phyloP scores from a whole-genome alignment of 495 filamentous ascomycete species.

The Umbilicaria muhlenbergii region DNA sequence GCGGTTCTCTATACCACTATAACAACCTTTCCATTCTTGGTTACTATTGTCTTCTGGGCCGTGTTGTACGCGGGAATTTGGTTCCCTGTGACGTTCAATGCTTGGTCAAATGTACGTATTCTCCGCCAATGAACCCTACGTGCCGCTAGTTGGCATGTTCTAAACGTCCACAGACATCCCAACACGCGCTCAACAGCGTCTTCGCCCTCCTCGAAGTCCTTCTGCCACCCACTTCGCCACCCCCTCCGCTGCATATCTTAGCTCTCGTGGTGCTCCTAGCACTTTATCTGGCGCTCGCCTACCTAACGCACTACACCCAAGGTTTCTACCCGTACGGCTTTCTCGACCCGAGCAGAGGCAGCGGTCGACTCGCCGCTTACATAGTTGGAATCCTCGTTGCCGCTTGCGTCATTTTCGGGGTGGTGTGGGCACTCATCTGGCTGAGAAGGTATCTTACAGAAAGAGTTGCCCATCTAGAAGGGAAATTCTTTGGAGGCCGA shows the following conservation, averaged over 20 bases:
- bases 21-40: constrained; percentile 50
- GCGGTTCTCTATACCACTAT: constrained; percentile 48
- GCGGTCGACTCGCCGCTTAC: constrained; percentile 29
- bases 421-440: constrained; percentile 37
- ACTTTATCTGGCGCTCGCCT: constrained; percentile 58
- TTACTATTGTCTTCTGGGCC: constrained; percentile 41
- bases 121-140: neutral
- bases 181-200: constrained; percentile 55
- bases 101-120: constrained; percentile 49
- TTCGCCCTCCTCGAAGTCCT: constrained; percentile 62
- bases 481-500: constrained; percentile 6
- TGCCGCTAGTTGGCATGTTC: neutral
- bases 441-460: constrained; percentile 29
- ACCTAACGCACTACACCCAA: constrained; percentile 50
- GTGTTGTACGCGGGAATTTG: constrained; percentile 31
- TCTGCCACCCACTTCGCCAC: constrained; percentile 41
- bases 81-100: constrained; percentile 32
- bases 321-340: constrained; percentile 66
- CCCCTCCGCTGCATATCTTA: constrained; percentile 38
- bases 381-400: constrained; percentile 44
- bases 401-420: constrained; percentile 45
- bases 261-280: constrained; percentile 46
- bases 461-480: constrained; percentile 5
- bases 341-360: constrained; percentile 40
- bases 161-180: constrained; percentile 35